These are phyloP conservation scores for Fraxinus greggii DNA, from an alignment of 305 asterid species.

Conservation along the genomic window DNA sequence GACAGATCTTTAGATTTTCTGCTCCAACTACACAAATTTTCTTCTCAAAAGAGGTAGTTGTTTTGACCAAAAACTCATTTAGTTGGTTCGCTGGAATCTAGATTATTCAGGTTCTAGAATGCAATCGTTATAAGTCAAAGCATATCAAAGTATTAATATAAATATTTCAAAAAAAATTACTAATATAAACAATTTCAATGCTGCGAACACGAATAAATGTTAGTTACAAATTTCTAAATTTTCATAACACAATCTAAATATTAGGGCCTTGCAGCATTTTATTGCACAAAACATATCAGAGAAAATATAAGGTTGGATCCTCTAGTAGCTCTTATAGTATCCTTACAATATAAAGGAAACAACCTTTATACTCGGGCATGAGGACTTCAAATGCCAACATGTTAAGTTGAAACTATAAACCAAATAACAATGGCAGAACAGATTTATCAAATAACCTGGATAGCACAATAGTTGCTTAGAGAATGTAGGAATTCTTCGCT, in stretches of 20 bases:
- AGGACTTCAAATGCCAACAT: constrained; percentile 17
- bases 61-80: background rate
- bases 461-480: constrained; percentile 95
- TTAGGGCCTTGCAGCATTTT: background rate
- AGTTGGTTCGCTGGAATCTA: background rate
- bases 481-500: constrained; percentile 91
- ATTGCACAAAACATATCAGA: background rate
- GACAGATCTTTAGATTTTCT: background rate
- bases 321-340: background rate
- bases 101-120: background rate
- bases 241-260: background rate
- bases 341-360: constrained; percentile 1
- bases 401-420: constrained; percentile 11
- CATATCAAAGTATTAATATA: background rate
- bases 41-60: background rate
- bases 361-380: constrained; percentile 10
- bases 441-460: constrained; percentile 58
- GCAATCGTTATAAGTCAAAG: background rate
- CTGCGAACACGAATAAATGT: background rate
- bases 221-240: background rate
- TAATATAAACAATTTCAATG: background rate
- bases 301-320: background rate
- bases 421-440: constrained; percentile 17
- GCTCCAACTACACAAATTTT: background rate
- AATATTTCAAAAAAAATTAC: background rate